Evolutionary conservation across 2,329 filamentous ascomycete genomes (phyloP), one percentile per base, ranked within the genome.

Genomic region (Trichoderma aggressivum): DNA sequence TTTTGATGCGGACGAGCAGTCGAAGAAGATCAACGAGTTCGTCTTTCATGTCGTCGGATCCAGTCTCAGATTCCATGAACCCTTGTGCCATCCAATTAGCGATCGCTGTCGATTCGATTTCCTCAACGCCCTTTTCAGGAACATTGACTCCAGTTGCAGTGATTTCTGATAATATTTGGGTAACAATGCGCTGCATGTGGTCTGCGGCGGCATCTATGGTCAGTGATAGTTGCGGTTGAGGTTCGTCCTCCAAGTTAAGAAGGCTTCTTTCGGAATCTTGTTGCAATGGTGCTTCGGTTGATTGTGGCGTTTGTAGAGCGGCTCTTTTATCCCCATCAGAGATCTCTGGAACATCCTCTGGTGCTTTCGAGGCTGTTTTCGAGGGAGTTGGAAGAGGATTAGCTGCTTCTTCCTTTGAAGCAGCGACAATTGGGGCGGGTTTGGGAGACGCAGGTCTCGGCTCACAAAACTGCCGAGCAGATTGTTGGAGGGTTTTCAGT

Each of bases 61-160:
- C 71, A 10, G 66, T 73, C 11, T 77, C 72, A 8, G 66, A 73
- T 5, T 73, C 70, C n/a, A 80, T 72, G 18, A 75, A 75, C 0
- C 77, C 77, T 14, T 76, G 72, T 4, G 71, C 39, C 7, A 75
- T 66, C 78, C 77, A 80, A 24, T 74, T 71, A 1, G 76, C 74
- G 12, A 79, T 72, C 3, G 77, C 73, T 0, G 73, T 74, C 7
- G 79, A 76, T 24, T 78, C 74, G 10, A 80, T 75, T 2, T 74
- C 76, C 5, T 74, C 64, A 26, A 74, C 47, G 1, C 58, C 60
- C 16, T 74, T 67, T 5, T 74, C 72, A 4, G 69, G 65, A 5
- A 74, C 14, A 28, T 55, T 8, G 0, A 72, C 14, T 10, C 72
- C 74, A 12, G 70, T 26, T n/a, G 71, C 63, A 24, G 64, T 53